These are phyloP conservation scores for Boechera divaricarpa DNA, from an alignment of 345 rosid species.

Conservation along the genomic window DNA sequence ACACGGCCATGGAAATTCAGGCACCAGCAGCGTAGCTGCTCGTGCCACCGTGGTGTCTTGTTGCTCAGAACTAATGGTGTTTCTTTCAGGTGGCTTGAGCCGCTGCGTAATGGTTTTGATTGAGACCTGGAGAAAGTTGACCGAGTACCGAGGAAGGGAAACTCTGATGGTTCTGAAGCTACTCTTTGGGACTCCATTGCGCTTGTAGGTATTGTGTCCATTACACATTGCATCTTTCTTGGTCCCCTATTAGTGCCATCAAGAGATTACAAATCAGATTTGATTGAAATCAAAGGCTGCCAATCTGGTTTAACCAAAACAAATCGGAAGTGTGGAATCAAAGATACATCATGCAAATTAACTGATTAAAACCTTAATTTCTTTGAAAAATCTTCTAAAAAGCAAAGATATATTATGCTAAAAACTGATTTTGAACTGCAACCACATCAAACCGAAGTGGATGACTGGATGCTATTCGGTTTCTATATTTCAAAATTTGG, in stretches of 20 bases:
- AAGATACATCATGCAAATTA: not conserved
- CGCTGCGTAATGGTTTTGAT: slow-evolving; percentile 45
- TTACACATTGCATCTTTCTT: slow-evolving; percentile 74
- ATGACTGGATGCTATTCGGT: not conserved
- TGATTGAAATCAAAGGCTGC: not conserved
- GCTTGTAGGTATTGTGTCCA: slow-evolving; percentile 62
- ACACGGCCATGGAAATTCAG: slow-evolving; percentile 80
- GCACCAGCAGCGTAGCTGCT: slow-evolving; percentile 86
- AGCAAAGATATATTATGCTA: not conserved
- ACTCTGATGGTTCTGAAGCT: slow-evolving; percentile 34
- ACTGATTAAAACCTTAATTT: not conserved
- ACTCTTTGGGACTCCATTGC: slow-evolving; percentile 46
- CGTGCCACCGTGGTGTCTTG: slow-evolving; percentile 85
- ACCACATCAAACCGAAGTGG: not conserved
- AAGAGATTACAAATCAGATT: slow-evolving; percentile 26
- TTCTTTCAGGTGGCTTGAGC: slow-evolving; percentile 46
- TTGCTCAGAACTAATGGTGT: slow-evolving; percentile 57
- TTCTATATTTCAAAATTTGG: not conserved
- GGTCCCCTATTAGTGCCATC: slow-evolving; percentile 62
- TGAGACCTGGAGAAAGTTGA: slow-evolving; percentile 46
- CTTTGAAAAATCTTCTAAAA: not conserved
- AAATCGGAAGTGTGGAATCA: not conserved
- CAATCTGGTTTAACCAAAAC: not conserved
- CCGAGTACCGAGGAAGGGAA: slow-evolving; percentile 53
- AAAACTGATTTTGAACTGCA: not conserved